Base-by-base conservation (phyloP, 2,329 filamentous ascomycete genomes). In the Ceratocystis destructans region DNA sequence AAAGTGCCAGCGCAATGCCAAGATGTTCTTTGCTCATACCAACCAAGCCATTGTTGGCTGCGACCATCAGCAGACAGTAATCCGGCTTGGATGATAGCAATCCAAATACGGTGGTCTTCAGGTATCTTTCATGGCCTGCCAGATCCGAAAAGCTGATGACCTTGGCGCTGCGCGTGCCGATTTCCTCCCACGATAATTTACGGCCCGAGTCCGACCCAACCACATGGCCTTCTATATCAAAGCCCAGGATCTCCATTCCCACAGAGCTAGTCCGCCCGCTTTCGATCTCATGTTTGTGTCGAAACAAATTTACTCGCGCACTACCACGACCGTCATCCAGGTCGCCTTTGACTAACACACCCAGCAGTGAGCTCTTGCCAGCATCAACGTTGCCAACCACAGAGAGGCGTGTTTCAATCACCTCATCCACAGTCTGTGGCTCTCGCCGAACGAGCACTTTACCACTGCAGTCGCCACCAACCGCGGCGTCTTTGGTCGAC, bases 11-110 rank as follows among this genome's bases (percentile, higher is more conserved):
- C 0, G 94, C 93, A 70, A 99, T 96, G 17, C 94, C 94, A 3
- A 99, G 79, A 75, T 99, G 94, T 78, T 99, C 94, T 80, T 95
- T 96, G 76, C 90, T 96, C 94, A 97, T 99, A 22, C 94, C 94
- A 61, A 97, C 89, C 59, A 99, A 79, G 2, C 94, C 94, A 73
- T 99, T 97, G 72, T 99, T 99, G 20, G 94, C 94, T 12, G 94
- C 94, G 0, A 99, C 94, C 94, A 99, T 99, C 61, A 99, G 83
- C 33, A 99, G 78, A 74, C 94, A 97, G 78, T 97, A 99, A 73
- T 97, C 96, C 0, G 94, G 94, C 78, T 91, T 95, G 76, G 90
- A 95, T 66, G 90, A 96, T 28, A 99, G 79, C 70, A 99, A 81
- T 1, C 94, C 94, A 73, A 99, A 99, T 31, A 99, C 93, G 0